phyloP scores from a whole-genome alignment of 2,329 filamentous ascomycete species.

The Cladosporium sp. region DNA sequence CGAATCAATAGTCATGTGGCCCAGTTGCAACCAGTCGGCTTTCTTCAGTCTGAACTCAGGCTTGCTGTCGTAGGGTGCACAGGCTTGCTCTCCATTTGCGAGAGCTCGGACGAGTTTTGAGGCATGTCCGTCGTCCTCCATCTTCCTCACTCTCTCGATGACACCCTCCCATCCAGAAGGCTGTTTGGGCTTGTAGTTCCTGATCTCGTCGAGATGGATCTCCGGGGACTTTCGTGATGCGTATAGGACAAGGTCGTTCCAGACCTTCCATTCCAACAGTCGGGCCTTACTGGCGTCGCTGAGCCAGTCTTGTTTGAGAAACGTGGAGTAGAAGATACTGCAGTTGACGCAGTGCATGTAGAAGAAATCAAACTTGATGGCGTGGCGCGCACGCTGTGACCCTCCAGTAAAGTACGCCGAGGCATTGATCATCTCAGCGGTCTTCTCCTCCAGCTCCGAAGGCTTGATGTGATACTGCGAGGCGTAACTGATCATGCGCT shows the following conservation, averaged over 20 bases:
- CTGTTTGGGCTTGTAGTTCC: conserved; percentile 52
- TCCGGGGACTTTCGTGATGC: conserved; percentile 61
- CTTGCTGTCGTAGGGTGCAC: conserved; percentile 42
- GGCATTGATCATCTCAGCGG: conserved; percentile 67
- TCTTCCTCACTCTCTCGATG: conserved; percentile 41
- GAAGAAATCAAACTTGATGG: conserved; percentile 77
- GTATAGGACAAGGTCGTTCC: conserved; percentile 70
- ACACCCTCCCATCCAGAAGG: conserved; percentile 39
- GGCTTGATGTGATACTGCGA: conserved; percentile 48
- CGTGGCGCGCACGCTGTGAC: conserved; percentile 59
- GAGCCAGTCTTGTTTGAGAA: conserved; percentile 60
- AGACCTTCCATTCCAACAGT: conserved; percentile 76
- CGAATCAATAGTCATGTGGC: conserved; percentile 59
- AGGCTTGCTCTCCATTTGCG: conserved; percentile 55
- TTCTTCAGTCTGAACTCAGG: conserved; percentile 44
- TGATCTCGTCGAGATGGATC: conserved; percentile 56
- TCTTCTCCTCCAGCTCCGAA: conserved; percentile 53
- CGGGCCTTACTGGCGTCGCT: conserved; percentile 57
- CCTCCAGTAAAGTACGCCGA: conserved; percentile 55
- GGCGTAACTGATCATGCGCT: conserved; percentile 59
- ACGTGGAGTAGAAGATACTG: conserved; percentile 65
- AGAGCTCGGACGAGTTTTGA: conserved; percentile 70
- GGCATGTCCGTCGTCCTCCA: conserved; percentile 74
- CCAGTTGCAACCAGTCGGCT: conserved; percentile 56
- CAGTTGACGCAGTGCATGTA: conserved; percentile 72